A percentile compares a stretch with the other conserved stretches of the same genome.
These are phyloP conservation scores for Eragrostis tef DNA, from an alignment of 202 grass and related monocot genomes.

Conservation along the genomic window DNA sequence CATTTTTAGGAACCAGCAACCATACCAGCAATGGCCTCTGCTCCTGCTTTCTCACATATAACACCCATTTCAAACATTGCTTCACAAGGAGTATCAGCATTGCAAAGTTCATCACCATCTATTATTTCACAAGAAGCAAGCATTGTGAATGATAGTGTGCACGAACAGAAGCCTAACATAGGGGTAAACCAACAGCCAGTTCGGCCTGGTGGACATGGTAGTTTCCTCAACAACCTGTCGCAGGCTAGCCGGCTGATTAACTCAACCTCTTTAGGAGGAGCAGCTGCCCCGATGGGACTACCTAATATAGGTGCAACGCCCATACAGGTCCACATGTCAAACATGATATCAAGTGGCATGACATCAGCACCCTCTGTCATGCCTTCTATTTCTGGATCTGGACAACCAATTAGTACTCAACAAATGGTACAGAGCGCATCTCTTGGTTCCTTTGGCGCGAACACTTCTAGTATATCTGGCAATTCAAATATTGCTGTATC, in stretches of 20 bases:
- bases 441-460: constrained; percentile 74
- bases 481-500: constrained; percentile 71
- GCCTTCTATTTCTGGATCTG: constrained; percentile 64
- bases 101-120: constrained; percentile 81
- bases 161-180: constrained; percentile 77
- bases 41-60: constrained; percentile 63
- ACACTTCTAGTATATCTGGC: constrained; percentile 63
- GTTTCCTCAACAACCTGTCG: constrained; percentile 84
- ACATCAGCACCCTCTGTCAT: constrained; percentile 64
- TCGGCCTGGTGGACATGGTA: constrained; percentile 76
- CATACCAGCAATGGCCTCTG: constrained; percentile 64
- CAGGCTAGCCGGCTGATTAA: constrained; percentile 63
- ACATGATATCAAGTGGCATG: constrained; percentile 89
- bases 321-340: constrained; percentile 95
- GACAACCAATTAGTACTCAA: constrained; percentile 53
- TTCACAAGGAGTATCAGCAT: constrained; percentile 64
- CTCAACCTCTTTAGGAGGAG: constrained; percentile 65
- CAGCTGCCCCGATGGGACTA: constrained; percentile 65
- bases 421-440: constrained; percentile 69
- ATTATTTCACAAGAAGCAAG: constrained; percentile 81
- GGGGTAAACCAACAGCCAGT: constrained; percentile 63
- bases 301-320: constrained; percentile 75
- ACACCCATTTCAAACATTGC: constrained; percentile 60
- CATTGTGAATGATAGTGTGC: constrained; percentile 69
- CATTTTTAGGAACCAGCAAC: constrained; percentile 77